Evolutionary conservation across 257 asterid genomes (phyloP).

Genomic region (Solanum okadae): DNA sequence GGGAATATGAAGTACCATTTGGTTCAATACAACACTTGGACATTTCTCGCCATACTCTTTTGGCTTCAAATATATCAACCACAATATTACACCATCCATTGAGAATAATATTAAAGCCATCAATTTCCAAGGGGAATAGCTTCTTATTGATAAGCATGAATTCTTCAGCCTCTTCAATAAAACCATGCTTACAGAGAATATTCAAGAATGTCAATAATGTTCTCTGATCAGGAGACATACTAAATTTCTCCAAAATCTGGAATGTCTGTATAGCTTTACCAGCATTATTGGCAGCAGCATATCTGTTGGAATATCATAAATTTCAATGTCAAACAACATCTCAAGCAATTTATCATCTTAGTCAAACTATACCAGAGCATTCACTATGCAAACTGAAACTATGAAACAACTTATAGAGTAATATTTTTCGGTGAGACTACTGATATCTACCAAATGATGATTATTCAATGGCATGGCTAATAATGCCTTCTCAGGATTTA

Average conservation of each 20-base stretch:
- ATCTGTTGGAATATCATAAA: slow-evolving; percentile 24
- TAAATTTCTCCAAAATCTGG: slow-evolving; percentile 68
- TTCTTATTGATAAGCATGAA: slow-evolving; percentile 67
- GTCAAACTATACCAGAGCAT: not conserved
- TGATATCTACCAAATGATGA: not conserved
- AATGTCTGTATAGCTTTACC: slow-evolving; percentile 71
- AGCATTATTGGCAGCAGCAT: slow-evolving; percentile 54
- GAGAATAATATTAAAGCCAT: slow-evolving; percentile 74
- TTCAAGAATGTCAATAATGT: slow-evolving; percentile 49
- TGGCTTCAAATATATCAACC: slow-evolving; percentile 64
- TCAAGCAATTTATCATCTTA: not conserved
- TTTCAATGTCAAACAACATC: not conserved
- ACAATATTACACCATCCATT: slow-evolving; percentile 76
- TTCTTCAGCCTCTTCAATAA: slow-evolving; percentile 90
- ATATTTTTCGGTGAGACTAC: not conserved
- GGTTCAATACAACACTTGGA: slow-evolving; percentile 75
- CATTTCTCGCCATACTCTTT: slow-evolving; percentile 95
- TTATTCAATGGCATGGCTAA: not conserved
- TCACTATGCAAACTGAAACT: not conserved
- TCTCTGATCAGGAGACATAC: slow-evolving; percentile 58
- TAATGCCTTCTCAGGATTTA: not conserved
- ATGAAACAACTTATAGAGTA: not conserved
- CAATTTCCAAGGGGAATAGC: slow-evolving; percentile 71
- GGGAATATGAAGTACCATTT: slow-evolving; percentile 50
- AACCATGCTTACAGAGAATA: slow-evolving; percentile 70